A percentile compares a stretch with the other conserved stretches of the same genome.
Evolutionary conservation across 108 stramenopile genomes (phyloP).

Genomic region (Cyclotella atomus): DNA sequence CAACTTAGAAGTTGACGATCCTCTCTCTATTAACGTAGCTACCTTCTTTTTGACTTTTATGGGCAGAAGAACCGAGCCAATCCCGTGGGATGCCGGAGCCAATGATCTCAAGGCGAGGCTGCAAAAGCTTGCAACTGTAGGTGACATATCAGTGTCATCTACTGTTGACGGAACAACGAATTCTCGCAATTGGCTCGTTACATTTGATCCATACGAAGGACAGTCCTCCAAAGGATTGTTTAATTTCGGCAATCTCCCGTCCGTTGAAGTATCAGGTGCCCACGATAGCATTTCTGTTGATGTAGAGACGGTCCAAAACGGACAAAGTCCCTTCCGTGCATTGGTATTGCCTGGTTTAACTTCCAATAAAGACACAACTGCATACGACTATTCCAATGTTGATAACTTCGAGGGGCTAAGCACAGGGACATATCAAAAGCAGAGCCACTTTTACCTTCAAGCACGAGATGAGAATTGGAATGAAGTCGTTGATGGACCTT

Average conservation of each 20-base stretch:
- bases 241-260: constrained; percentile 41
- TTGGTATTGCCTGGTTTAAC: constrained; percentile 43
- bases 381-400: constrained; percentile 46
- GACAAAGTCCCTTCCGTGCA: constrained; percentile 58
- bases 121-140: constrained; percentile 56
- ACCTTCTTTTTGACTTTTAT: constrained; percentile 24
- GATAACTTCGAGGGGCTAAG: constrained; percentile 54
- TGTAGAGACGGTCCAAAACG: constrained; percentile 31
- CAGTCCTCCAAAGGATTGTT: constrained; percentile 16
- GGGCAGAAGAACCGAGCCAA: constrained; percentile 19
- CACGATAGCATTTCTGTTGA: constrained; percentile 21
- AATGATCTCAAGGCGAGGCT: constrained; percentile 48
- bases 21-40: constrained; percentile 7
- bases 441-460: constrained; percentile 62
- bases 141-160: constrained; percentile 28
- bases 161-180: constrained; percentile 5
- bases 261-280: constrained; percentile 4
- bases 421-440: constrained; percentile 49
- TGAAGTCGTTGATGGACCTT: constrained; percentile 51
- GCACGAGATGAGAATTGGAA: constrained; percentile 62
- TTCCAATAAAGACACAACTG: constrained; percentile 38
- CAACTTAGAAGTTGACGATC: constrained; percentile 2
- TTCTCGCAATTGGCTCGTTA: constrained; percentile 29
- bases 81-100: constrained; percentile 52
- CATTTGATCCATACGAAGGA: constrained; percentile 41